Conservation (phyloP, 2,329 filamentous ascomycete species). For the Neoascochyta sp. region DNA sequence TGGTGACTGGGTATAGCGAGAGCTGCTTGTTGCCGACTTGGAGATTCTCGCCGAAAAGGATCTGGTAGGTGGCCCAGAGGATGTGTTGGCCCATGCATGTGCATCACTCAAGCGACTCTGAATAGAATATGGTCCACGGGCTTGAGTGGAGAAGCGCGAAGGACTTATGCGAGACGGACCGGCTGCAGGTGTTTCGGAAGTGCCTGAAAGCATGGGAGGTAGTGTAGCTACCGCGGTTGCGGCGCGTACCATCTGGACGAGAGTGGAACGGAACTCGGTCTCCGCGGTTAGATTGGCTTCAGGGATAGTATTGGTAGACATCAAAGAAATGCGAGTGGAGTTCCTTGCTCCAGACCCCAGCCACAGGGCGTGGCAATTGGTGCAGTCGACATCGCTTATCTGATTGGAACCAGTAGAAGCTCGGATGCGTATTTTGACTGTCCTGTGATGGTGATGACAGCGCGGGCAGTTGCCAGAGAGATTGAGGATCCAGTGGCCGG, state of each 20-base stretch:
- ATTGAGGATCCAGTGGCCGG: conserved; percentile 18
- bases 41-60: background rate
- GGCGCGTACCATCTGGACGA: conserved; percentile 21
- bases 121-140: too few relatives aligned
- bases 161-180: conserved; percentile 11
- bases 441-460: conserved; percentile 27
- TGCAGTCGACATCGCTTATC: conserved; percentile 19
- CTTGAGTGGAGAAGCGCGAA: conserved; percentile 1
- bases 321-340: conserved; percentile 22
- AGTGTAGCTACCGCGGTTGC: conserved; percentile 15
- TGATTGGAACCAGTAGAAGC: conserved; percentile 9
- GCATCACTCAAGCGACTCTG: background rate
- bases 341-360: conserved; percentile 22
- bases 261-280: conserved; percentile 11
- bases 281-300: conserved; percentile 15
- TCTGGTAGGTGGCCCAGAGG: background rate
- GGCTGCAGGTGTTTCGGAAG: conserved; percentile 13
- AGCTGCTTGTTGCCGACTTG: background rate
- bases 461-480: conserved; percentile 27
- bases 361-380: conserved; percentile 22
- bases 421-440: conserved; percentile 17
- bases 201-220: conserved; percentile 12
- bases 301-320: conserved; percentile 19
- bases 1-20: background rate
- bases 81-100: background rate